phyloP scores from a whole-genome alignment of 176 grass and related monocot genomes.

The Rhynchospora breviuscula region DNA sequence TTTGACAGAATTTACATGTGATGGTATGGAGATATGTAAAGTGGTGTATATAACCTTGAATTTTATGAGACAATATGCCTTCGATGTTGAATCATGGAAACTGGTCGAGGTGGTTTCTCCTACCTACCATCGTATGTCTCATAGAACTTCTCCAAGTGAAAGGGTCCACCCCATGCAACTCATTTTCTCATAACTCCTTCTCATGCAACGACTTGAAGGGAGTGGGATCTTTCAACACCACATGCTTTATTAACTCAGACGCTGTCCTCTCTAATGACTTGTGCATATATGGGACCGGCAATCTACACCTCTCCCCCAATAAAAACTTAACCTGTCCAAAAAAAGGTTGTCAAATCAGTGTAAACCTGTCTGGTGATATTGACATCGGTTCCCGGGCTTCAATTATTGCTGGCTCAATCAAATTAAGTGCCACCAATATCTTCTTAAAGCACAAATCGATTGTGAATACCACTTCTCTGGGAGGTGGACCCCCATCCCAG shows the following conservation, averaged over 20 bases:
- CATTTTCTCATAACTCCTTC: slow-evolving; percentile 30
- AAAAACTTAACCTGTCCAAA: slow-evolving; percentile 46
- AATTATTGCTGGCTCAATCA: slow-evolving; percentile 52
- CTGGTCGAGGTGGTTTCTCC: neutral
- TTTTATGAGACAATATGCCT: neutral
- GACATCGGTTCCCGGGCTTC: slow-evolving; percentile 27
- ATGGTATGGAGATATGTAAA: neutral
- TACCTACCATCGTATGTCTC: neutral
- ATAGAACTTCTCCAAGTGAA: neutral
- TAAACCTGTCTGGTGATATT: slow-evolving; percentile 61
- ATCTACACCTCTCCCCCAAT: slow-evolving; percentile 34
- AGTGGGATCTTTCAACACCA: slow-evolving; percentile 54
- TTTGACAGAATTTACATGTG: neutral
- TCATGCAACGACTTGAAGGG: slow-evolving; percentile 75
- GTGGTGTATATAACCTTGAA: neutral
- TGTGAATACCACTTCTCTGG: slow-evolving; percentile 55
- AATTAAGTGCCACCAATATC: slow-evolving; percentile 44
- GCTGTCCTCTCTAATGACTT: slow-evolving; percentile 33
- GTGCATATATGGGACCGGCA: slow-evolving; percentile 59
- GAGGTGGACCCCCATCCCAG: slow-evolving; percentile 60
- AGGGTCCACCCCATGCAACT: slow-evolving; percentile 6
- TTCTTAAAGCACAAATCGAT: slow-evolving; percentile 36
- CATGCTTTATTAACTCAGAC: slow-evolving; percentile 58
- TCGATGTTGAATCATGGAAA: slow-evolving; percentile 2
- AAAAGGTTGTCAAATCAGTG: slow-evolving; percentile 47